phyloP scores from a whole-genome alignment of 345 rosid species.

The Bruguiera sexangula region DNA sequence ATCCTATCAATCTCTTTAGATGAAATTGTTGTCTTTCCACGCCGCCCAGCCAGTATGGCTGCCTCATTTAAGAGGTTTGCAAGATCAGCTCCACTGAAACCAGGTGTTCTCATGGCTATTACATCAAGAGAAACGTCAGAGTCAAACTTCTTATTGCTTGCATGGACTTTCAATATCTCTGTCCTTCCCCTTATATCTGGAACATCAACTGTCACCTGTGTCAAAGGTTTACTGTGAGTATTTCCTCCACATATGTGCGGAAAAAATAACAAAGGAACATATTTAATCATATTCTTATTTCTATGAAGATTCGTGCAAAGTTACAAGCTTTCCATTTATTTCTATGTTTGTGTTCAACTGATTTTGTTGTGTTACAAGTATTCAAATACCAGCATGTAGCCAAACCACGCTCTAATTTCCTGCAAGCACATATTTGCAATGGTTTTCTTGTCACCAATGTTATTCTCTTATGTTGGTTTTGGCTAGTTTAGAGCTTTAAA shows the following conservation, averaged over 20 bases:
- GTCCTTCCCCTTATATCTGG: slow-evolving; percentile 89
- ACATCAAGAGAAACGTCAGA: slow-evolving; percentile 85
- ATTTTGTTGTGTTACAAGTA: too few species aligned
- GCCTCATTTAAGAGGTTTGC: slow-evolving; percentile 97
- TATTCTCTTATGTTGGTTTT: slow-evolving; percentile 38
- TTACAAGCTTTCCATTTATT: too few species aligned
- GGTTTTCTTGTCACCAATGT: slow-evolving; percentile 17
- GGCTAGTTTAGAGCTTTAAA: neutral
- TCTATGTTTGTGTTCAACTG: too few species aligned
- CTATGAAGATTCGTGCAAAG: too few species aligned
- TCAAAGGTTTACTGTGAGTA: neutral
- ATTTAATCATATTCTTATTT: too few species aligned
- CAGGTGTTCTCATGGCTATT: slow-evolving; percentile 96
- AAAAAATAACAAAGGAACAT: too few species aligned
- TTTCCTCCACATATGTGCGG: too few species aligned
- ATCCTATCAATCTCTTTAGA: slow-evolving; percentile 94
- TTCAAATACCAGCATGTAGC: too few species aligned
- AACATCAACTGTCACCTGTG: slow-evolving; percentile 89
- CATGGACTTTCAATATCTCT: slow-evolving; percentile 88
- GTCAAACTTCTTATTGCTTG: slow-evolving; percentile 82
- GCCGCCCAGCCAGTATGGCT: slow-evolving; percentile 90
- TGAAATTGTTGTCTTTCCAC: slow-evolving; percentile 75
- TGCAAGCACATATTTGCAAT: slow-evolving; percentile 19
- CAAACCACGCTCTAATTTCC: neutral
- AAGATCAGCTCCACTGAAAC: slow-evolving; percentile 97